Conservation (phyloP, 2,329 filamentous ascomycete genomes). For the Arthrinium phaeospermum region DNA sequence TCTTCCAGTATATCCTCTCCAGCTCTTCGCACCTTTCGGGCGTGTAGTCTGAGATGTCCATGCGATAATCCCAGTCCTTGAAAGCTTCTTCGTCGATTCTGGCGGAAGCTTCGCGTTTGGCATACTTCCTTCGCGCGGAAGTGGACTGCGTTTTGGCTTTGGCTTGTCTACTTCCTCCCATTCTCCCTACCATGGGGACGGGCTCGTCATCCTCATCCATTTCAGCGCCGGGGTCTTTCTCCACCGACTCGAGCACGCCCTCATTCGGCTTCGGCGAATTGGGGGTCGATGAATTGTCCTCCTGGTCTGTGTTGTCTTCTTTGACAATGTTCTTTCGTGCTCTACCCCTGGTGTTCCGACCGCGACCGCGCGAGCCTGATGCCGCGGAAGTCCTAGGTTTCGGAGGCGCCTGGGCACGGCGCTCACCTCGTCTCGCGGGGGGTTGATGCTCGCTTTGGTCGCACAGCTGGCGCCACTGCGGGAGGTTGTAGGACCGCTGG, state of each 20-base stretch:
- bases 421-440: slow-evolving; percentile 85
- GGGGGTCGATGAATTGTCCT: slow-evolving; percentile 64
- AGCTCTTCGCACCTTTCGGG: slow-evolving; percentile 92
- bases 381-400: slow-evolving; percentile 49
- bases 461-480: slow-evolving; percentile 92
- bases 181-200: slow-evolving; percentile 50
- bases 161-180: slow-evolving; percentile 54
- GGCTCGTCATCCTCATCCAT: slow-evolving; percentile 49
- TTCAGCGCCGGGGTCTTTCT: slow-evolving; percentile 53
- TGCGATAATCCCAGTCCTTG: slow-evolving; percentile 86
- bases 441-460: slow-evolving; percentile 96
- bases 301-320: slow-evolving; percentile 44
- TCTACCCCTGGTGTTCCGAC: slow-evolving; percentile 46
- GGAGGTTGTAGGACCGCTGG: slow-evolving; percentile 93
- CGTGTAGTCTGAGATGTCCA: slow-evolving; percentile 88
- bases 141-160: slow-evolving; percentile 75
- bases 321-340: slow-evolving; percentile 44
- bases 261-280: slow-evolving; percentile 56
- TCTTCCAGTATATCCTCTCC: slow-evolving; percentile 96
- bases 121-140: slow-evolving; percentile 86
- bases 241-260: slow-evolving; percentile 53
- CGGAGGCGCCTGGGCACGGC: slow-evolving; percentile 66
- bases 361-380: slow-evolving; percentile 44
- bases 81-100: slow-evolving; percentile 90
- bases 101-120: slow-evolving; percentile 77